Percentiles rank a stretch among this genome's conserved stretches.
Conservation (phyloP, 129 eudicot genomes). For the Tagetes erecta region DNA sequence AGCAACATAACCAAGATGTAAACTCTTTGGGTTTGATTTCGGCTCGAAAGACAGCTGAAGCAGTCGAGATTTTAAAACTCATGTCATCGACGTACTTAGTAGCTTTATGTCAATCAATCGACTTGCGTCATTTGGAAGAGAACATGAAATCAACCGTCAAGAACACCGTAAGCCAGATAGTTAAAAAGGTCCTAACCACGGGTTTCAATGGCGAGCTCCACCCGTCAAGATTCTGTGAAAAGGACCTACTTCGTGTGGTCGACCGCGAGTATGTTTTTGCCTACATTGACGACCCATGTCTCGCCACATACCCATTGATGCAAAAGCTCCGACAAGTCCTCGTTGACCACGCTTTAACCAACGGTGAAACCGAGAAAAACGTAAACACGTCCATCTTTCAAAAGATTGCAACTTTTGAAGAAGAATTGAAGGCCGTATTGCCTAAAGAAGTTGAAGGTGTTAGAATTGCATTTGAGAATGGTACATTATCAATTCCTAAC, state of each 20-base stretch:
- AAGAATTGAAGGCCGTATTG: constrained; percentile 43
- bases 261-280: constrained; percentile 54
- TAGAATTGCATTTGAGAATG: constrained; percentile 40
- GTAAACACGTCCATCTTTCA: constrained; percentile 42
- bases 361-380: constrained; percentile 33
- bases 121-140: constrained; percentile 76
- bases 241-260: constrained; percentile 51
- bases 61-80: constrained; percentile 66
- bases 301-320: constrained; percentile 53
- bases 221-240: constrained; percentile 58
- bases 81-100: constrained; percentile 68
- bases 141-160: constrained; percentile 56
- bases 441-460: constrained; percentile 49
- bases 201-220: constrained; percentile 56
- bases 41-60: constrained; percentile 67
- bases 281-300: constrained; percentile 55
- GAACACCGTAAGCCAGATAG: constrained; percentile 68
- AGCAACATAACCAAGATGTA: constrained; percentile 84
- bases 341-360: constrained; percentile 48
- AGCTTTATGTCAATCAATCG: constrained; percentile 74
- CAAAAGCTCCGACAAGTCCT: constrained; percentile 62
- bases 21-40: constrained; percentile 74
- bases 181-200: constrained; percentile 53
- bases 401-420: constrained; percentile 52
- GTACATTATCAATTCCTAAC: constrained; percentile 45